Percentiles rank a stretch among this genome's conserved stretches.
These are phyloP conservation scores for Musa balbisiana DNA, from an alignment of 202 grass and related monocot genomes.

Conservation along the genomic window DNA sequence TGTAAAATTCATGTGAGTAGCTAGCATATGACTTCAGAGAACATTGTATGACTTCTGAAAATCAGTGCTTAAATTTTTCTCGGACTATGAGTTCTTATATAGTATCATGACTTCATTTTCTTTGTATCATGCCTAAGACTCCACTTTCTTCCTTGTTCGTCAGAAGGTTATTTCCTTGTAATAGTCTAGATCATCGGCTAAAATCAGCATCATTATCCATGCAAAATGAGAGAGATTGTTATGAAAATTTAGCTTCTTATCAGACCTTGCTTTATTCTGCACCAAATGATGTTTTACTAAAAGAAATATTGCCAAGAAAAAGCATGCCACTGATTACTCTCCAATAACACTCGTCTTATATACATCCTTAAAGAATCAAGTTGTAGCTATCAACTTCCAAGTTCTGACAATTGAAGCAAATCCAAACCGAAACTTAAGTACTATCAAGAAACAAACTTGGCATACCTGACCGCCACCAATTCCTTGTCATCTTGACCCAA, in stretches of 20 bases:
- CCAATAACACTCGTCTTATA: too few relatives aligned
- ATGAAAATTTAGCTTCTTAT: not conserved
- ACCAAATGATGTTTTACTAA: not conserved
- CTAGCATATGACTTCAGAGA: not conserved
- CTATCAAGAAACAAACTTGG: not conserved
- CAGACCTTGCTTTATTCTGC: not conserved
- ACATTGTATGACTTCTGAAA: not conserved
- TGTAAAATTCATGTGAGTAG: not conserved
- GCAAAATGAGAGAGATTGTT: not conserved
- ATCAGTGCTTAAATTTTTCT: not conserved
- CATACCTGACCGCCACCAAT: slow-evolving; percentile 46
- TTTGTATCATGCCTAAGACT: not conserved
- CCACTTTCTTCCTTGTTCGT: not conserved
- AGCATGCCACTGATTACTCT: not conserved
- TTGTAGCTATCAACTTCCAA: not conserved
- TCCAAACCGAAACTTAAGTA: not conserved
- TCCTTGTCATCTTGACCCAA: slow-evolving; percentile 39
- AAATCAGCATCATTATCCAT: not conserved
- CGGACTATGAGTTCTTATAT: not conserved
- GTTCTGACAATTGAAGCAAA: not conserved
- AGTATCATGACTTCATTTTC: not conserved
- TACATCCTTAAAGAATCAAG: not conserved
- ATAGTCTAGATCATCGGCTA: not conserved
- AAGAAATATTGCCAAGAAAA: not conserved
- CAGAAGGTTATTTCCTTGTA: not conserved